A percentile compares a stretch with the other conserved stretches of the same genome.
These are phyloP conservation scores for Orbilia oligospora DNA, from an alignment of 2,329 filamentous ascomycete genomes.

Conservation along the genomic window DNA sequence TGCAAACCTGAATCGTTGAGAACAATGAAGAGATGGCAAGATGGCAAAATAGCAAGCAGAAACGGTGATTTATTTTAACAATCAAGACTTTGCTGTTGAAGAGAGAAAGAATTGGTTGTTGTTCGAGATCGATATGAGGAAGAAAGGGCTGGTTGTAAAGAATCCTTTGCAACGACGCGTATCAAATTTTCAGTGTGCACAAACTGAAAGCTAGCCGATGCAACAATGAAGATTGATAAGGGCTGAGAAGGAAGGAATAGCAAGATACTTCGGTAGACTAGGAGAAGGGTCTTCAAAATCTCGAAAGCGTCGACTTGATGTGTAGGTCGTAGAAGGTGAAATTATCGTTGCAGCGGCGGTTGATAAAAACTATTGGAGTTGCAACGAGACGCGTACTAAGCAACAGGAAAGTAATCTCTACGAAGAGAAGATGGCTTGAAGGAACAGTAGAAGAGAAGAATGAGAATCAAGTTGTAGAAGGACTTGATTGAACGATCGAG, in stretches of 20 bases:
- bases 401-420: not conserved
- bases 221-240: too few species aligned
- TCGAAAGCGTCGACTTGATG: too few species aligned
- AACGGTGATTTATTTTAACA: not conserved
- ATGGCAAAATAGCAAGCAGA: not conserved
- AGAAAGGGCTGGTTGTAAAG: not conserved
- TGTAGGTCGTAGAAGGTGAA: not conserved
- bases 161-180: not conserved
- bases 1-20: not conserved
- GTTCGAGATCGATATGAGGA: not conserved
- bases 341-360: not conserved
- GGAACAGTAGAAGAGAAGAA: not conserved
- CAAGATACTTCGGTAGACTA: too few species aligned
- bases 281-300: too few species aligned
- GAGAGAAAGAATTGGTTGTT: not conserved
- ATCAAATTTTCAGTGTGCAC: too few species aligned
- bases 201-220: too few species aligned
- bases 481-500: not conserved
- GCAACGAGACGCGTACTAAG: not conserved
- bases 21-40: too few species aligned
- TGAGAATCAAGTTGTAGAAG: not conserved
- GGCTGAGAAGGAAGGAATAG: too few species aligned
- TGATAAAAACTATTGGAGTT: not conserved
- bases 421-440: not conserved
- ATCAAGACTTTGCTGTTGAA: not conserved